A percentile compares a stretch with the other conserved stretches of the same genome.
Evolutionary conservation across 768 basidiomycete species (phyloP).

Genomic region (Clitopilus hobsonii): DNA sequence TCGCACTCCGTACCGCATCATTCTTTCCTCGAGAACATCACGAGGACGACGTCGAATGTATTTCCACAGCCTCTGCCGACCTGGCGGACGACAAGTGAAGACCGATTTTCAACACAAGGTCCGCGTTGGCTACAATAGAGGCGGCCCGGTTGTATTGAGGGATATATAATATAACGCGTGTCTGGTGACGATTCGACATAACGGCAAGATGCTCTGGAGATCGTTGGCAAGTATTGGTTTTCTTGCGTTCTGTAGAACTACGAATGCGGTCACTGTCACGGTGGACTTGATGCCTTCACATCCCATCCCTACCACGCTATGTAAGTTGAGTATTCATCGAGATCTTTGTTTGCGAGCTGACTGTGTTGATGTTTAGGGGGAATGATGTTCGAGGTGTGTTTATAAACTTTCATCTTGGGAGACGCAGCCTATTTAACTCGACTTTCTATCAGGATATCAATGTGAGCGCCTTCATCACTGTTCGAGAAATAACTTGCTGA

Average conservation of each 20-base stretch:
- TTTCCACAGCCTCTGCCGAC: no score
- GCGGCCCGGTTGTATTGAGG: no score
- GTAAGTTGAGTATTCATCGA: slow-evolving; percentile 17
- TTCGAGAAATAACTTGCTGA: no score
- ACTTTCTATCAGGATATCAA: slow-evolving; percentile 20
- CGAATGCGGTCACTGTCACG: slow-evolving; percentile 19
- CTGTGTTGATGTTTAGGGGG: slow-evolving; percentile 14
- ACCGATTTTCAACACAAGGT: no score
- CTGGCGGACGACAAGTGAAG: no score
- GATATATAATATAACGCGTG: no score
- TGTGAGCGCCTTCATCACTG: no score
- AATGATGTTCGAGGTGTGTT: slow-evolving; percentile 24
- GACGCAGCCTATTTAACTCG: not conserved
- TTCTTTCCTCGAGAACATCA: no score
- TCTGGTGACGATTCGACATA: no score
- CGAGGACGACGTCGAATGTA: no score
- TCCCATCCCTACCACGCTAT: slow-evolving; percentile 25
- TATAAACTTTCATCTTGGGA: not conserved
- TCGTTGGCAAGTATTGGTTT: not conserved
- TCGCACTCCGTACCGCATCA: no score
- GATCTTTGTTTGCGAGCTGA: not conserved
- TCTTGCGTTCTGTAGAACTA: not conserved
- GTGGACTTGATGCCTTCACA: slow-evolving; percentile 25
- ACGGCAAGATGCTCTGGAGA: not conserved
- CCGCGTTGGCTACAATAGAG: no score